Evolutionary conservation across 2,329 filamentous ascomycete species (phyloP), one percentile per base, ranked within the genome.

Genomic region (Ciborinia camelliae): DNA sequence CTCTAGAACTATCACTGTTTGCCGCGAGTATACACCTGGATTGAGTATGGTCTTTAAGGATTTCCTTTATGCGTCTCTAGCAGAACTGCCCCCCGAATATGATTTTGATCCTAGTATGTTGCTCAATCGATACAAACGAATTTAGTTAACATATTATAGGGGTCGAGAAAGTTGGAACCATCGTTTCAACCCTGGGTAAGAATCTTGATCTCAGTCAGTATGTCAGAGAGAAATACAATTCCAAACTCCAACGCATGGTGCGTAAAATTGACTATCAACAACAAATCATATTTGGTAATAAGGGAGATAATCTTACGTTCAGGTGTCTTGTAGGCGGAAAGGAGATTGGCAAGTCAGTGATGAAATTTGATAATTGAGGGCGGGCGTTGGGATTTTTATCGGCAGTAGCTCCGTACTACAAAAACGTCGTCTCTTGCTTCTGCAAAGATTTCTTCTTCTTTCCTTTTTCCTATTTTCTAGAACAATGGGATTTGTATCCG

Each of bases 271-370:
- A 0, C 1, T 30, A 20, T 20, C 8, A 58, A 37, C 9, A 61
- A 15, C n/a, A 59, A 41, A 62, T 69, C 6, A 28, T 65, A 6
- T 69, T 69, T 52, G 67, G 67, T 10, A 43, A 28, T 20, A 62
- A 48, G 39, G 67, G 66, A 6, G 43, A 54, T 7, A 69, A 69
- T 37, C 64, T 69, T 3, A 64, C 51, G 1, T 66, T 65, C 43
- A 62, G 37, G 3, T 52, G 7, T 28, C n/a, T 65, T 37, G 23
- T 68, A 20, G 55, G 58, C n/a, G 62, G 48, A 5, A 62, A 63
- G 18, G 61, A 63, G n/a, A 39, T 35, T 3, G 52, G 48, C 5
- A 32, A 39, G n/a, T 45, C 65, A 32, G 54, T 12, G 5, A 66
- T 68, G 26, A 62, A 66, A 26, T 69, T 63, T 35, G 52, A 58